Conservation (phyloP, 2,329 filamentous ascomycete species). For the Xylariaceae sp. region DNA sequence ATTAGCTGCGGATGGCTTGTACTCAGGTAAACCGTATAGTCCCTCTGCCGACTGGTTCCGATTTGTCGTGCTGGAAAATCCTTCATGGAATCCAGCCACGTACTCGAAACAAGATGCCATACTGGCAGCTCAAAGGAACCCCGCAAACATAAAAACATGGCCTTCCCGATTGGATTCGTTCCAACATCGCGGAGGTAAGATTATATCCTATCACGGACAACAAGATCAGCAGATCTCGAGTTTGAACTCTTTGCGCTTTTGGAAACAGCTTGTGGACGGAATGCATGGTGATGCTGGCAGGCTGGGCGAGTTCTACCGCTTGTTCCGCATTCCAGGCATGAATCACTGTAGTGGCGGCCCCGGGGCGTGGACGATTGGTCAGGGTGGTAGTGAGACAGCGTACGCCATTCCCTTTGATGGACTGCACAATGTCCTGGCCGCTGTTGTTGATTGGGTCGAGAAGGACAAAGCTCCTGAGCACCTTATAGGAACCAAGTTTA, state of each 20-base stretch:
- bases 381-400: conserved; percentile 14
- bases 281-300: conserved; percentile 28
- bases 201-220: conserved; percentile 34
- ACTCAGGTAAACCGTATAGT: conserved; percentile 36
- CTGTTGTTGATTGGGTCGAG: conserved; percentile 48
- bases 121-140: conserved; percentile 15
- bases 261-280: conserved; percentile 39
- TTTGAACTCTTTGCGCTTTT: conserved; percentile 43
- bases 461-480: conserved; percentile 37
- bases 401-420: conserved; percentile 29
- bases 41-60: conserved; percentile 45
- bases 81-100: conserved; percentile 36
- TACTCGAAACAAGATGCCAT: conserved; percentile 34
- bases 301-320: conserved; percentile 36
- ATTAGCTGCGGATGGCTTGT: conserved; percentile 34
- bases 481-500: conserved; percentile 34
- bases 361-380: conserved; percentile 38
- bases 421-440: conserved; percentile 42
- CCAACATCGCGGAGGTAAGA: conserved; percentile 36
- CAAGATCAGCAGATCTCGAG: conserved; percentile 42
- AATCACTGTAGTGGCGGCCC: conserved; percentile 43
- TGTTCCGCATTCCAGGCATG: conserved; percentile 45
- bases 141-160: conserved; percentile 21
- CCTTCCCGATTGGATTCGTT: conserved; percentile 36
- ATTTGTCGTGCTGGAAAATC: conserved; percentile 43